Evolutionary conservation across 192 early-diverging fungal species (phyloP).

Genomic region (Coemansia sp.): DNA sequence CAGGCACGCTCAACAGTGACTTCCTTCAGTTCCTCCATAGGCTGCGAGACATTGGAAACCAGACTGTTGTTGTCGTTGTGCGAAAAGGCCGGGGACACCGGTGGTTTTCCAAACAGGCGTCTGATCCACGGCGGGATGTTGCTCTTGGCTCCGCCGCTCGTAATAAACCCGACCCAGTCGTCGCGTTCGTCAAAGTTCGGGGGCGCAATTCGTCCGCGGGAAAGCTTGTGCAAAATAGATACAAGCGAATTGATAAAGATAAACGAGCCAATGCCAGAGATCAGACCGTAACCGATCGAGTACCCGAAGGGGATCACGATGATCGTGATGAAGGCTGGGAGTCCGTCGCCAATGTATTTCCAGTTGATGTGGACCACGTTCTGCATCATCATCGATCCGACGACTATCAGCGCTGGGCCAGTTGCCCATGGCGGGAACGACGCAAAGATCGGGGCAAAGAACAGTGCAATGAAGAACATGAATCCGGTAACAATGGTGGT

Average conservation of each 20-base stretch:
- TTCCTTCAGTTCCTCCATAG: conserved; percentile 28
- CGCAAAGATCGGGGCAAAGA: conserved; percentile 84
- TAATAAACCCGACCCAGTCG: conserved; percentile 45
- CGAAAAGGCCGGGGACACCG: conserved; percentile 6
- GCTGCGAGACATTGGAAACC: not conserved
- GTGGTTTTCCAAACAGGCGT: conserved; percentile 35
- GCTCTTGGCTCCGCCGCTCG: conserved; percentile 29
- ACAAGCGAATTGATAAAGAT: conserved; percentile 68
- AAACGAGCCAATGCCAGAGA: conserved; percentile 70
- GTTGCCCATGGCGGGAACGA: conserved; percentile 85
- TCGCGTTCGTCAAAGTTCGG: conserved; percentile 44
- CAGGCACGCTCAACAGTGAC: conserved; percentile 7
- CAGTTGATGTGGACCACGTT: conserved; percentile 73
- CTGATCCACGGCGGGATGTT: conserved; percentile 40
- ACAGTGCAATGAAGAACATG: conserved; percentile 74
- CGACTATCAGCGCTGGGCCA: conserved; percentile 75
- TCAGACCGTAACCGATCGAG: conserved; percentile 78
- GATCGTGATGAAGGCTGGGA: conserved; percentile 78
- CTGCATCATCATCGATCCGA: conserved; percentile 79
- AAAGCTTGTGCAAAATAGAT: conserved; percentile 58
- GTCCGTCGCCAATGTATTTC: conserved; percentile 72
- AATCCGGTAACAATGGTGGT: conserved; percentile 67
- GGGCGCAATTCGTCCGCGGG: conserved; percentile 56
- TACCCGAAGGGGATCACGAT: conserved; percentile 79
- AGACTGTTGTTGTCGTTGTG: not conserved